Conservation (phyloP, 2,329 filamentous ascomycete species). For the Mycocentrospora acerina region DNA sequence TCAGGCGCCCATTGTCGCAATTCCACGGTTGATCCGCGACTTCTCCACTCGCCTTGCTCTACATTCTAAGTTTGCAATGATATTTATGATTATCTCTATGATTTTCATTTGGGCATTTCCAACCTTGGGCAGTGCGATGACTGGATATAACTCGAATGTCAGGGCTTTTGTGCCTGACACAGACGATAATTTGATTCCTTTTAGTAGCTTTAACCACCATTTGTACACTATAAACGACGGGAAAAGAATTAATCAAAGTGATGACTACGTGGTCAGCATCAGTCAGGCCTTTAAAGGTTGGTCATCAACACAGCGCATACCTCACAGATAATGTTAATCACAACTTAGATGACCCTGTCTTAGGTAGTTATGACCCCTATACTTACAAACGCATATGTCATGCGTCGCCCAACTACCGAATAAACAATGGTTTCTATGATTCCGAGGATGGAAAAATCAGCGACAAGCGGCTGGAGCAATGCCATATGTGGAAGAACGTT, state of each 20-base stretch:
- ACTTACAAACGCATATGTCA: no score
- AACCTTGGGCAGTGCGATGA: conserved; percentile 19
- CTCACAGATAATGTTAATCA: no score
- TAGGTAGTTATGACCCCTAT: no score
- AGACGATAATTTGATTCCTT: conserved; percentile 6
- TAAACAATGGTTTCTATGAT: no score
- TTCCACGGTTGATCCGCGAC: conserved; percentile 3
- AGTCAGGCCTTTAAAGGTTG: no score
- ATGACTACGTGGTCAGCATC: conserved; percentile 3
- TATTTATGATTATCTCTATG: conserved; percentile 15
- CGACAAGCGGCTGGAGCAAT: no score
- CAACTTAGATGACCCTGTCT: no score
- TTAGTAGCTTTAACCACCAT: conserved; percentile 3
- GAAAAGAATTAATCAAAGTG: conserved; percentile 6
- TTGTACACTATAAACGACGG: conserved; percentile 14
- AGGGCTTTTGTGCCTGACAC: conserved; percentile 4
- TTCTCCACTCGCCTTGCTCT: conserved; percentile 6
- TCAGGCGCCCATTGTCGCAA: conserved; percentile 5
- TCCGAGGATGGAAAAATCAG: no score
- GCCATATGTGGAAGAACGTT: no score
- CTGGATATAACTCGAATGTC: conserved; percentile 14
- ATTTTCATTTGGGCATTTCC: conserved; percentile 14
- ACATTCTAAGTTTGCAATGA: conserved; percentile 13
- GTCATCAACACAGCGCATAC: not conserved
- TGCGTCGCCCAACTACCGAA: no score